Evolutionary conservation across 2,329 filamentous ascomycete genomes (phyloP), one percentile per base, ranked within the genome.

Genomic region (Cladorrhinum sp.): DNA sequence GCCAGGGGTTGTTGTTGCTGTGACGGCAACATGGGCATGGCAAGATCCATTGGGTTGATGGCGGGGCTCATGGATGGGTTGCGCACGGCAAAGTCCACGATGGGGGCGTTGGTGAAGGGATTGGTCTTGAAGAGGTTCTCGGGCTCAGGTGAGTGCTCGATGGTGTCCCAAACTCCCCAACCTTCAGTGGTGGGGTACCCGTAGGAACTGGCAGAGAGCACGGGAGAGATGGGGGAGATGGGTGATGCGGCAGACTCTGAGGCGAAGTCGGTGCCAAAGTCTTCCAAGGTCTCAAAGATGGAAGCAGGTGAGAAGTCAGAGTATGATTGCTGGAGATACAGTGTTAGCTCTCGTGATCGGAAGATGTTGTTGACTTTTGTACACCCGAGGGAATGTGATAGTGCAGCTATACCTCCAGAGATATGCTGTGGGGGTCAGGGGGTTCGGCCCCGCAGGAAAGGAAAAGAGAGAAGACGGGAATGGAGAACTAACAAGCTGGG

Each of bases 201-300:
- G 60, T 70, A 74, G 26, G 73, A 69, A 53, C 68, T 70, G 52
- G 71, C 65, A 30, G 72, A 70, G 33, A 67, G 63, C 5, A 55
- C 65, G 9, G 69, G 67, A 10, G 72, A 73, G 49, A 72, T 55
- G 51, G 73, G 72, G 0, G 73, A 75, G 23, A 65, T 65, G 9
- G 73, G 71, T 16, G 74, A 74, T n/a, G 71, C 66, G 3, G 73
- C 71, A 28, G 74, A 74, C 66, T 75, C 73, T 30, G 71, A 72
- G 53, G 68, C 69, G 66, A 73, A 72, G 62, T 76, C 73, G 39
- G 69, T 66, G 61, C 57, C 65, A 59, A 70, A 74, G 59, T 73
- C 71, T 28, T 73, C 71, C 7, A 68, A 66, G 49, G 65, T 59
- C 26, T 73, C 70, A 42, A 71, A 71, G 55, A 70, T 48, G 12